Base-by-base conservation (phyloP, 305 asterid genomes). In the Lippia alba region DNA sequence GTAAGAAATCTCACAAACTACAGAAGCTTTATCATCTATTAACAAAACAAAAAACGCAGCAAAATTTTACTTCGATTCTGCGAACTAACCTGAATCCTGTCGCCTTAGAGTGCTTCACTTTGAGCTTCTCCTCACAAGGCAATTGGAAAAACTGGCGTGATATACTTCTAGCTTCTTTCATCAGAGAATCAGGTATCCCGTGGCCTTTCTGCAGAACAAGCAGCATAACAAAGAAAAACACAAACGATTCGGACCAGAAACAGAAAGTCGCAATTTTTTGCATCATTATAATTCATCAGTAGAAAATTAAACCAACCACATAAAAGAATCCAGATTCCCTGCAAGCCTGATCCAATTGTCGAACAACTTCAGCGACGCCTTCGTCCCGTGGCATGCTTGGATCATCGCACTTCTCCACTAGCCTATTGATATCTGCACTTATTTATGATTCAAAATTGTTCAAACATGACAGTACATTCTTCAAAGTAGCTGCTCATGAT, bases 251-350 rank as follows among this genome's bases (percentile, higher is more conserved):
- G 15, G n/a, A 6, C 48, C 34, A 33, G 6, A 59, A 24, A 24
- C 30, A 24, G 30, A 59, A 59, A 10, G n/a, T 12, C 30, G 1
- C 30, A 24, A 24, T 4, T 16, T 33, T 57, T 3, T 19, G 64
- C 0, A 39, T n/a, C 4, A 41, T 45, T 11, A 9, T 14, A 64
- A 39, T 24, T 24, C 30, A 24, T 51, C 19, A 4, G 34, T 12
- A 16, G 36, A 19, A 11, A 30, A 58, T 3, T 56, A 10, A 64
- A 51, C 49, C 40, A 6, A 91, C 96, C 93, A 91, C 93, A 65
- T 89, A 89, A 74, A 91, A 87, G 79, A 89, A 87, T 50, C 97
- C 97, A 70, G 91, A 90, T 73, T 89, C 82, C 74, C 85, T 79
- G 71, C 97, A 94, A 69, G 97, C 98, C 72, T 74, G 79, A 63